These are phyloP conservation scores for Hyparrhenia diplandra DNA, from an alignment of 176 grass and related monocot species.

Conservation along the genomic window DNA sequence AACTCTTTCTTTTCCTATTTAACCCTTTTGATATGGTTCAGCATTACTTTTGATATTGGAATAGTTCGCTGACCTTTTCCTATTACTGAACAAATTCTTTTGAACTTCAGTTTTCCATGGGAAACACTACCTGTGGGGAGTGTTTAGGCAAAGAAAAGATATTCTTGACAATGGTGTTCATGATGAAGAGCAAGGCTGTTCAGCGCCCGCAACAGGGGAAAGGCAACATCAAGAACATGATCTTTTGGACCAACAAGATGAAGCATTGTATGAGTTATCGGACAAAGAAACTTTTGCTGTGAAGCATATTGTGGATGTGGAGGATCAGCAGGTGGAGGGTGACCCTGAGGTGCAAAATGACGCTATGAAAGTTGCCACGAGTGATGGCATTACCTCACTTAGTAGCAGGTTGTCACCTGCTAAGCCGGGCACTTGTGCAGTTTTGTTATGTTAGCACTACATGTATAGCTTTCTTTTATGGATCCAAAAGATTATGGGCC, in stretches of 20 bases:
- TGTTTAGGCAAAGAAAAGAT: conserved; percentile 35
- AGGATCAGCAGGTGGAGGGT: too few relatives aligned
- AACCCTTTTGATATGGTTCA: not conserved
- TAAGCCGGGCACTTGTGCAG: too few relatives aligned
- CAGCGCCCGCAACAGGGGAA: not conserved
- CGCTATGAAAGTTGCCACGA: too few relatives aligned
- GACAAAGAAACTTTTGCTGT: too few relatives aligned
- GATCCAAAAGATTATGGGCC: too few relatives aligned
- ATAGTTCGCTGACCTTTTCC: not conserved
- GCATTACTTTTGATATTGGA: not conserved
- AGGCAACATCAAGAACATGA: conserved; percentile 10
- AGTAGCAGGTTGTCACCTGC: too few relatives aligned
- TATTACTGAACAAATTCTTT: conserved; percentile 15
- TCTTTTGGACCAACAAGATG: conserved; percentile 12
- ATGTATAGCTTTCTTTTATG: too few relatives aligned
- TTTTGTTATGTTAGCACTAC: too few relatives aligned
- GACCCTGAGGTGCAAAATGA: too few relatives aligned
- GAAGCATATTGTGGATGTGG: too few relatives aligned
- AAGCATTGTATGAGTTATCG: not conserved
- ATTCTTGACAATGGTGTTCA: not conserved
- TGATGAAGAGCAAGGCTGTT: conserved; percentile 12
- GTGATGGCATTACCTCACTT: too few relatives aligned
- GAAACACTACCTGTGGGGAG: conserved; percentile 55
- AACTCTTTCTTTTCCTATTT: not conserved
- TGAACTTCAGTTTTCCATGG: conserved; percentile 38